Conservation (phyloP, 139 green algal species). For the Chlorella sp. region DNA sequence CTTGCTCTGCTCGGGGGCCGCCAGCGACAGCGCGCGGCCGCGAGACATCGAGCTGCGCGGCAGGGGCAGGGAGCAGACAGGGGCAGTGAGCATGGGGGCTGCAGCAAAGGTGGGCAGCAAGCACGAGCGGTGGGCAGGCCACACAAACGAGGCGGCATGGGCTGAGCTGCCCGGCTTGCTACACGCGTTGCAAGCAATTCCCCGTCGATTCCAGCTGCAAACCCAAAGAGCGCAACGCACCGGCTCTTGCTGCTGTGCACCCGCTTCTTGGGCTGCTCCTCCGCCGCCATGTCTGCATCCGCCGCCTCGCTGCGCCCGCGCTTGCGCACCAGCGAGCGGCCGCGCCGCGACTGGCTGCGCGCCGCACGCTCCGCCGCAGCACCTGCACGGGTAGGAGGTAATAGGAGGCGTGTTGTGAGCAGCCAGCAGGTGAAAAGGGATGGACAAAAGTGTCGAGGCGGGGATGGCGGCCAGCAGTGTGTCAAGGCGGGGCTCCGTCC, state of each 20-base stretch:
- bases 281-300: constrained; percentile 66
- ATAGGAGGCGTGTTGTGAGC: no score
- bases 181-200: no score
- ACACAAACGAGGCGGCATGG: no score
- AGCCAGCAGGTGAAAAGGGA: background rate
- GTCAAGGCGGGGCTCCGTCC: no score
- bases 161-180: no score
- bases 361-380: constrained; percentile 75
- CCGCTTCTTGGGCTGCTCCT: constrained; percentile 73
- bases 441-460: no score
- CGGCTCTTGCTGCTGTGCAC: constrained; percentile 86
- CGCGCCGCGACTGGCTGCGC: constrained; percentile 62
- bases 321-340: constrained; percentile 63
- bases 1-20: constrained; percentile 48
- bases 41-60: constrained; percentile 82
- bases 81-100: background rate
- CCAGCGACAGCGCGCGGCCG: constrained; percentile 72
- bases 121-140: no score
- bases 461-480: no score
- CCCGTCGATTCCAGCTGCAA: no score
- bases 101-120: background rate
- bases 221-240: no score
- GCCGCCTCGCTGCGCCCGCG: constrained; percentile 63
- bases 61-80: background rate
- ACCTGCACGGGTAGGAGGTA: background rate